Base-by-base conservation (phyloP, 345 rosid species). In the Melastoma malabathricum region DNA sequence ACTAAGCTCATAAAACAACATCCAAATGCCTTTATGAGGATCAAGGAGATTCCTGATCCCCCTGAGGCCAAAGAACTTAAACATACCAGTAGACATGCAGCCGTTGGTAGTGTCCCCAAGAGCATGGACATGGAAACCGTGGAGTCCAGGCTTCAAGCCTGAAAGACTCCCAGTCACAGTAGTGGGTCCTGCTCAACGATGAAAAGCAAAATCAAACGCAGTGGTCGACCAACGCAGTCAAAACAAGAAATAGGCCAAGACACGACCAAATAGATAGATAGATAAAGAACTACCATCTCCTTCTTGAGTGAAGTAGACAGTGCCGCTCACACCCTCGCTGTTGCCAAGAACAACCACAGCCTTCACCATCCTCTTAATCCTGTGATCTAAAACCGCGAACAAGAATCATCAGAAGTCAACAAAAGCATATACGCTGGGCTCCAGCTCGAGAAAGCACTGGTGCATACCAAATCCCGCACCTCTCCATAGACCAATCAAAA, bases 31-130 rank as follows among this genome's bases (percentile, higher is more conserved):
- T 34, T 34, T 9, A 34, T 9, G 12, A 34, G 41, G 41, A 34
- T 34, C 41, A 34, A 34, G 41, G 41, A 7, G 41, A 8, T 34
- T 34, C 41, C 41, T 34, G 41, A 34, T 34, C 41, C 41, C 41
- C 6, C 10, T 34, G 41, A 7, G 41, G 41, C 41, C 12, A 12
- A 14, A 6, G 54, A 19, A 17, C 10, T 27, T 1, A 15, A 41
- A 29, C 20, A 55, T 84, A 92, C 97, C 97, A 52, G 97, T 92
- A 31, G 99, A 92, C 94, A 92, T 83, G 86, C 97, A 92, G 52
- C 99, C 99, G 55, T 92, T 88, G 23, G 97, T 87, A 46, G 97
- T 88, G 68, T 92, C 99, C 53, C 99, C 97, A 27, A 92, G 88
- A 53, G 99, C 83, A 62, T 92, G 97, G 58, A 92, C 93, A 65